These are phyloP conservation scores for Brassica rapa DNA, from an alignment of 345 rosid species.

Conservation along the genomic window DNA sequence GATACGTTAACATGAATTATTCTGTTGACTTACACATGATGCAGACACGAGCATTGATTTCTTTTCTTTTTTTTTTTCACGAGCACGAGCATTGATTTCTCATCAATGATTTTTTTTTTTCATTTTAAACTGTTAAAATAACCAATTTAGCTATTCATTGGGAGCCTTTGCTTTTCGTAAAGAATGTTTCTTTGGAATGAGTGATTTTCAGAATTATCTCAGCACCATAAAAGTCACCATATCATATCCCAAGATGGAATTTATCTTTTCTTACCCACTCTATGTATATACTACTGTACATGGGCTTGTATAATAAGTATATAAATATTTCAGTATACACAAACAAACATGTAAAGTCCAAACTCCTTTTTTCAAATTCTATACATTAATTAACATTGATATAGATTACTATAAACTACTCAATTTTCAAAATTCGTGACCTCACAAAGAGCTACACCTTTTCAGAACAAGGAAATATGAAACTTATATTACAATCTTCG, in stretches of 20 bases:
- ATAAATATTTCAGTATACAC: not conserved
- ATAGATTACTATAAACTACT: not conserved
- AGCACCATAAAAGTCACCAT: conserved; percentile 42
- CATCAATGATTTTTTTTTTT: not conserved
- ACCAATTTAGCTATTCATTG: conserved; percentile 22
- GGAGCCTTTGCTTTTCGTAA: conserved; percentile 39
- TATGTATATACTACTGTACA: conserved; percentile 13
- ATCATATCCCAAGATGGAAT: conserved; percentile 45
- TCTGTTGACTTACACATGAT: not conserved
- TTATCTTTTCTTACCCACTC: conserved; percentile 30
- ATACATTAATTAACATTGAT: not conserved
- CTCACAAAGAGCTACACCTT: conserved; percentile 33
- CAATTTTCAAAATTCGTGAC: conserved; percentile 16
- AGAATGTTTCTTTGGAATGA: conserved; percentile 46
- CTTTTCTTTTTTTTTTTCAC: not conserved
- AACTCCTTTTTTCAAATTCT: not conserved
- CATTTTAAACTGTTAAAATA: conserved; percentile 2
- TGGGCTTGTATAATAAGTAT: not conserved
- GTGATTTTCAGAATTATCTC: conserved; percentile 38
- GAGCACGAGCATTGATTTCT: conserved; percentile 22
- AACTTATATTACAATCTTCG: conserved; percentile 28
- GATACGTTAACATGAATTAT: not conserved
- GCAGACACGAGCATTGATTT: conserved; percentile 16
- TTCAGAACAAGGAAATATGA: conserved; percentile 34
- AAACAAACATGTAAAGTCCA: not conserved